Evolutionary conservation across 345 rosid genomes (phyloP), one percentile per base, ranked within the genome.

Genomic region (Gossypium sturtianum): DNA sequence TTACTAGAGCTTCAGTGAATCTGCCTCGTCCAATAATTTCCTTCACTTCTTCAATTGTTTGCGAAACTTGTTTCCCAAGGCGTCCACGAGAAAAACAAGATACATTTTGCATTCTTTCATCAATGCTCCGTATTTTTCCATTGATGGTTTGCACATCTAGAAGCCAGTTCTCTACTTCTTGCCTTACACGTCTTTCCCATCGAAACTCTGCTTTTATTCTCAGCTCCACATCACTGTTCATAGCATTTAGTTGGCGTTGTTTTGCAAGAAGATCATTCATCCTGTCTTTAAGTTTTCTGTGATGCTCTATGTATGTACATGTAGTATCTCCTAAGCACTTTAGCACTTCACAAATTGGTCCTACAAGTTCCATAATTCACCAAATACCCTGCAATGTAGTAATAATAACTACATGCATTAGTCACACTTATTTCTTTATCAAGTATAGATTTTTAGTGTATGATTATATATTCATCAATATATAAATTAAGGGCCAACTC

Each of bases 331-430:
- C 70, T 20, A 66, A 12, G 53, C 70, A 66, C 70, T 44, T 66
- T 20, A 44, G 29, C 70, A 20, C 4, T 0, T 45, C 70, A 20
- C 45, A 19, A 20, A 66, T 66, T 66, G 53, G 34, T 8, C 53
- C 53, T 4, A 66, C 34, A 22, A 45, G n/a, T 6, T 66, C 70
- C 70, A 66, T 66, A 77, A 41, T 16, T 64, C 25, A 64, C 49
- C 47, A 64, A 41, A n/a, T n/a, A 12, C 8, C 38, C n/a, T 15
- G 11, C 27, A 68, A 23, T 57, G 51, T 34, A 51, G 10, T 29
- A 6, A 71, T 74, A 12, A 61, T 16, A 56, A 56, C 27, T 20
- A 56, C 12, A 1, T 2, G 0, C 60, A 2, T 56, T 56, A 56
- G 1, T 56, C 12, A 29, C 34, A 29, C 34, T 9, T 12, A 9